Conservation (phyloP, 352 stramenopile species). For the Nothophytophthora sp. region DNA sequence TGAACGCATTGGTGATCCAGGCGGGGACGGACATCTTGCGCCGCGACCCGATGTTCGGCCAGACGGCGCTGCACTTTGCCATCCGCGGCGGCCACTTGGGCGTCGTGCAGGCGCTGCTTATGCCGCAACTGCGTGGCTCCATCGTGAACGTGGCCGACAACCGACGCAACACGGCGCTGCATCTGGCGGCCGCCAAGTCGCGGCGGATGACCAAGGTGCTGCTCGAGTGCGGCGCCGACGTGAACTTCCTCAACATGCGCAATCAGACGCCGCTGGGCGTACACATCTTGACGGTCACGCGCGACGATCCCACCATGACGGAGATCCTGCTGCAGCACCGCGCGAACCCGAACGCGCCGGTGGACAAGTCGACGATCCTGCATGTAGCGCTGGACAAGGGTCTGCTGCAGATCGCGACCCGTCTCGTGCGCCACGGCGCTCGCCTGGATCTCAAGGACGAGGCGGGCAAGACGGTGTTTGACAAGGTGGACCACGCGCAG, state of each 20-base stretch:
- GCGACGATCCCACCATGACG: conserved; percentile 60
- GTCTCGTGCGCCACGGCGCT: conserved; percentile 55
- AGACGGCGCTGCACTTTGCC: conserved; percentile 73
- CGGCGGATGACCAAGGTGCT: conserved; percentile 65
- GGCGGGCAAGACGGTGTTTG: conserved; percentile 59
- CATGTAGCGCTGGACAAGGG: conserved; percentile 64
- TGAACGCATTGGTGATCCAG: conserved; percentile 75
- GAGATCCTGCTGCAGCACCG: conserved; percentile 60
- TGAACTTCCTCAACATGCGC: conserved; percentile 71
- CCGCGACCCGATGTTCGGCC: conserved; percentile 62
- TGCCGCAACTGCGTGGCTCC: conserved; percentile 59
- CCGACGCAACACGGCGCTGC: conserved; percentile 60
- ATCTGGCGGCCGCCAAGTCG: conserved; percentile 62
- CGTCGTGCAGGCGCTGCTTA: conserved; percentile 66
- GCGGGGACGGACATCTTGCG: conserved; percentile 68
- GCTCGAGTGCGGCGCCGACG: conserved; percentile 52
- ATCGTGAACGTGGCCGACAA: conserved; percentile 78
- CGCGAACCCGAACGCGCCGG: conserved; percentile 54
- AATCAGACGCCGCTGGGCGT: conserved; percentile 67
- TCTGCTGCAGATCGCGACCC: conserved; percentile 47
- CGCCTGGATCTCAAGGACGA: conserved; percentile 63
- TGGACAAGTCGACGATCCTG: conserved; percentile 66
- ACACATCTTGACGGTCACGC: conserved; percentile 60
- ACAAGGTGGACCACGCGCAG: conserved; percentile 48
- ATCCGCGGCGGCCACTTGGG: conserved; percentile 65